Evolutionary conservation across 2,329 filamentous ascomycete species (phyloP), one percentile per base, ranked within the genome.

Genomic region (Septoria petroselini): DNA sequence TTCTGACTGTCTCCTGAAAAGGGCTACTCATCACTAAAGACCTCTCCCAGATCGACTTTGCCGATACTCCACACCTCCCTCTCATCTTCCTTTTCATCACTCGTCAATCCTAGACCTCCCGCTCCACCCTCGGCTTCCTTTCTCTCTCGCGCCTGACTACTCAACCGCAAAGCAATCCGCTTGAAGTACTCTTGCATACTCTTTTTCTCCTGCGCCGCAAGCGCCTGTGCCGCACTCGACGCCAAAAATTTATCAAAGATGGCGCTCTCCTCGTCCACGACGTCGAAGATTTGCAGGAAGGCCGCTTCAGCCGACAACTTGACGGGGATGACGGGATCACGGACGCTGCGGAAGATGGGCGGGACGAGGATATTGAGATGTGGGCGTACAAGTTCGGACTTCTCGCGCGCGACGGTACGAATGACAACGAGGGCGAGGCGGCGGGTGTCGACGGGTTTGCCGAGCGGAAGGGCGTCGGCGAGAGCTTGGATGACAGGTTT

Each of bases 161-260:
- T 91, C 15, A 97, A 73, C 60, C 91, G 81, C 63, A 91, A 70
- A 1, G 89, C 89, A 57, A 98, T 88, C 34, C 93, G 79, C 77
- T 95, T 95, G 74, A 97, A 97, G 73, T 98, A 98, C 69, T 98
- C 93, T 52, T 84, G 80, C 86, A 98, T 96, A 68, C 85, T 90
- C 60, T 91, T 80, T 78, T 94, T 93, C 14, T 83, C 83, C 33
- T 81, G 85, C 0, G 87, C 71, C 7, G 83, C 77, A 52, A 96
- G 70, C 2, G 82, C 80, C 42, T 80, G 79, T 4, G 80, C 81
- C 1, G 84, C 76, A 0, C 83, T 82, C 12, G 40, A 45, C 7
- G 80, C 76, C 74, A 96, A 84, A 71, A 90, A 97, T 71, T 91
- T 91, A 62, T 96, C 91, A 68, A 96, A 97, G 15, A 96, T 82